These are phyloP conservation scores for Apiospora saccharicola DNA, from an alignment of 2,329 filamentous ascomycete genomes.

Conservation along the genomic window DNA sequence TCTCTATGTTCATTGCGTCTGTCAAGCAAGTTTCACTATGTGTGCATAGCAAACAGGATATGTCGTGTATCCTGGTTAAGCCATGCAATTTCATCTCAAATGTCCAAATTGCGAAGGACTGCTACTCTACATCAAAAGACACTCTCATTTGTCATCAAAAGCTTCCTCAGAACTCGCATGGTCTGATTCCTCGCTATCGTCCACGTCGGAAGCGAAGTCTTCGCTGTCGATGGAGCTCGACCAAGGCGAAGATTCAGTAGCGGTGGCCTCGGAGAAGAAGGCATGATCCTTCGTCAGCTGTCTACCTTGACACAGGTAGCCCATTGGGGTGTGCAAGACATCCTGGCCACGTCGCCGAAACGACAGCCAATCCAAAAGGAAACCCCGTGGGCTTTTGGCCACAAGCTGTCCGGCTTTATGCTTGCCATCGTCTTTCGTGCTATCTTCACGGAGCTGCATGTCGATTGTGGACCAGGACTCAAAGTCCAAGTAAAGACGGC, in stretches of 20 bases:
- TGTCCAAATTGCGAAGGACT: neutral
- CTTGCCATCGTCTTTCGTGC: neutral
- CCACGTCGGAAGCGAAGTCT: neutral
- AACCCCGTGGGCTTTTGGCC: slow-evolving; percentile 36
- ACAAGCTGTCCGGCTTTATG: neutral
- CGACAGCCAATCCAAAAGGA: slow-evolving; percentile 65
- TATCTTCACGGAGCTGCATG: neutral
- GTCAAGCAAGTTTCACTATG: neutral
- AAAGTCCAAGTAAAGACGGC: slow-evolving; percentile 65
- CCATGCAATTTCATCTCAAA: neutral
- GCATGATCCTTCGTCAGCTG: neutral
- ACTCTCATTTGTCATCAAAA: neutral
- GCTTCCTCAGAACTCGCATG: neutral
- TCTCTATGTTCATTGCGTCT: neutral
- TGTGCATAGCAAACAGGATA: neutral
- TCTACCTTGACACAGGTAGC: slow-evolving; percentile 39
- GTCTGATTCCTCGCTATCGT: neutral
- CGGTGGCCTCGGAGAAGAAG: neutral
- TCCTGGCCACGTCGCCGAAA: slow-evolving; percentile 63
- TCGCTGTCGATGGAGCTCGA: neutral
- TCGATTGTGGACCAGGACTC: neutral
- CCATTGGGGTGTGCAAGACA: slow-evolving; percentile 66
- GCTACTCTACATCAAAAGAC: neutral
- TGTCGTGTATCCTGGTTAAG: neutral
- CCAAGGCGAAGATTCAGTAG: neutral